These are phyloP conservation scores for Xylariomycetidae sp. DNA, from an alignment of 2,329 filamentous ascomycete genomes.

Conservation along the genomic window DNA sequence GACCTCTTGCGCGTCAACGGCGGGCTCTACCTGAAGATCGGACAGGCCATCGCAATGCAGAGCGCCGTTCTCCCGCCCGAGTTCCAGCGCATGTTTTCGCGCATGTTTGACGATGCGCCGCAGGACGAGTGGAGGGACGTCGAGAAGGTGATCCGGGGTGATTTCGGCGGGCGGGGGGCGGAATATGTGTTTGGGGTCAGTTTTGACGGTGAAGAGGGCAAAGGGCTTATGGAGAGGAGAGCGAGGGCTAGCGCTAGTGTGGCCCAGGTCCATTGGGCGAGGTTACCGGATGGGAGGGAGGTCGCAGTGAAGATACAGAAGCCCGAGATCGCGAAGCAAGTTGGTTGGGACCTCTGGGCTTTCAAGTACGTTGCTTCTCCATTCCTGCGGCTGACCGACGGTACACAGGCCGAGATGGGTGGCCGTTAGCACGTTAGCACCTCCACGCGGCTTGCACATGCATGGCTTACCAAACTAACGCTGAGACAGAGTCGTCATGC, in stretches of 20 bases:
- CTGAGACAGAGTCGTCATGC: conserved; percentile 69
- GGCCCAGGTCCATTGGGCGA: conserved; percentile 94
- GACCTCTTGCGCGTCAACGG: conserved; percentile 81
- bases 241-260: conserved; percentile 80
- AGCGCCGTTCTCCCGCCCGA: conserved; percentile 88
- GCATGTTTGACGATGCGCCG: conserved; percentile 97
- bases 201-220: conserved; percentile 66
- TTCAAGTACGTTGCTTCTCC: conserved; percentile 65
- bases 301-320: conserved; percentile 97
- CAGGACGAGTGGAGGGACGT: conserved; percentile 87
- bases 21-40: conserved; percentile 94
- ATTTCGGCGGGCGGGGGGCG: conserved; percentile 76
- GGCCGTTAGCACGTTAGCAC: too few relatives aligned
- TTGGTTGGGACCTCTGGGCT: conserved; percentile 92
- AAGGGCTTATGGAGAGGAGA: conserved; percentile 57
- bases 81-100: conserved; percentile 91
- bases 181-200: conserved; percentile 93
- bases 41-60: conserved; percentile 98
- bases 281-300: conserved; percentile 78
- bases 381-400: too few relatives aligned
- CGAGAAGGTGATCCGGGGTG: conserved; percentile 77
- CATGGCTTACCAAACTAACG: too few relatives aligned
- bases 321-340: conserved; percentile 84
- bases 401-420: too few relatives aligned
- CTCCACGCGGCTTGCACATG: too few relatives aligned